phyloP scores from a whole-genome alignment of 225 moss, liverwort and hornwort species.

The Straminergon stramineum region DNA sequence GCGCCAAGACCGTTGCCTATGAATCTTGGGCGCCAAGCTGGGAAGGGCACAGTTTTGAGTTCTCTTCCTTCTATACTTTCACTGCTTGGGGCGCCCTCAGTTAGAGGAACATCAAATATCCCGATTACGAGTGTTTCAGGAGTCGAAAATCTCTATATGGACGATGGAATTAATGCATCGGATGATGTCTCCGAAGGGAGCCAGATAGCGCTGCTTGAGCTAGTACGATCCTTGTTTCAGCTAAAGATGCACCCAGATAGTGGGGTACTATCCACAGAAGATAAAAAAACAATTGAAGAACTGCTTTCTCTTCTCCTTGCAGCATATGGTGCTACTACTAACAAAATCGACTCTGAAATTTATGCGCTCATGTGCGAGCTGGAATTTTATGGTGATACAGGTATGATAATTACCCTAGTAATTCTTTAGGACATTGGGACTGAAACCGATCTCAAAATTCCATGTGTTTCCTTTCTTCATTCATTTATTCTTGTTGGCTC shows the following conservation, averaged over 20 bases:
- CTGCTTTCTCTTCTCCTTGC: slow-evolving; percentile 76
- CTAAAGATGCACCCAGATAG: slow-evolving; percentile 47
- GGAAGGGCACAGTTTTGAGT: slow-evolving; percentile 70
- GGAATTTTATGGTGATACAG: slow-evolving; percentile 64
- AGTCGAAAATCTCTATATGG: not conserved
- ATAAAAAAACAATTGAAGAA: slow-evolving; percentile 41
- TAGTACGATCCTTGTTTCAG: slow-evolving; percentile 59
- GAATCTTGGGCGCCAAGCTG: slow-evolving; percentile 65
- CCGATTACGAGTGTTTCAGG: slow-evolving; percentile 5
- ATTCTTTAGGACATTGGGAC: not conserved
- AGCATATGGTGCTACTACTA: slow-evolving; percentile 73
- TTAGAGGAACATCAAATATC: slow-evolving; percentile 3
- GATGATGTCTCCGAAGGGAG: slow-evolving; percentile 18
- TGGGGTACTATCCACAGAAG: slow-evolving; percentile 7
- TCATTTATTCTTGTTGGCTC: not conserved
- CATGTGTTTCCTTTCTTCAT: not conserved
- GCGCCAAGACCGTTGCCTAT: slow-evolving; percentile 36
- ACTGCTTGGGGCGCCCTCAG: slow-evolving; percentile 54
- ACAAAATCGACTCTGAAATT: slow-evolving; percentile 58
- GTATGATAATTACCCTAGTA: slow-evolving; percentile 2
- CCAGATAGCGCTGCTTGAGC: slow-evolving; percentile 61
- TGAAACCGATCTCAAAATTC: not conserved
- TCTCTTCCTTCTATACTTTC: slow-evolving; percentile 79
- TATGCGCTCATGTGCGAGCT: slow-evolving; percentile 70
- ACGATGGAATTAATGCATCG: not conserved